Evolutionary conservation across 768 basidiomycete genomes (phyloP), one percentile per base, ranked within the genome.

Genomic region (Rhodotorula kratochvilovae): DNA sequence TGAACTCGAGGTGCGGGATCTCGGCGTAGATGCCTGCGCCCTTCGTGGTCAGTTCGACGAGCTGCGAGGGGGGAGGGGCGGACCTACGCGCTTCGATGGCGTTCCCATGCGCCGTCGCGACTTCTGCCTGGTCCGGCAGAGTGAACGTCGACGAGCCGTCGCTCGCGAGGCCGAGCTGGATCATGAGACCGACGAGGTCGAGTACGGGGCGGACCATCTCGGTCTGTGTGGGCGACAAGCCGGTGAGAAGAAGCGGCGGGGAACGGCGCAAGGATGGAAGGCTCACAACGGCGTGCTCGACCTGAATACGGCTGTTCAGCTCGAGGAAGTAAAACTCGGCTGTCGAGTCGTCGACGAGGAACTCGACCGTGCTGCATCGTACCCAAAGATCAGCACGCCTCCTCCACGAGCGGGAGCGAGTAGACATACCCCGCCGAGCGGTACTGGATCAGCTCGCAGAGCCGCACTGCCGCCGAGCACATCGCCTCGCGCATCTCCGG

Each of bases 281-380:
- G 48, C 43, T 80, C 29, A 87, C 88, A 43, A 89, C 82, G 2
- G 86, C 83, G 70, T 90, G 88, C 78, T 89, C 88, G 27, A 89
- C 86, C 76, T 87, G 87, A 56, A 88, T 84, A 16, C 87, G 83
- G 0, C 87, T 86, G 71, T 90, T 89, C 85, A 89, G 86, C 78
- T 90, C 88, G 21, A 90, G 81, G 70, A 89, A 90, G 80, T 83
- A 88, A 79, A 87, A 88, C 2, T 81, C 75, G 0, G 82, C 84
- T 1, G 84, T 85, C 21, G 45, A 39, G 71, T 79, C 77, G 61
- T 79, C 79, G 12, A 87, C 85, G 11, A 89, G 81, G 77, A 87
- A 89, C 76, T 90, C 89, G 25, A 89, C 65, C 23, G 73, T 74
- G 7, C 71, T 60, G 42, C 25, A 15, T 3, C 7, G 16, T 11